A percentile compares a stretch with the other conserved stretches of the same genome.
These are phyloP conservation scores for Moricandia arvensis DNA, from an alignment of 345 rosid genomes.

Conservation along the genomic window DNA sequence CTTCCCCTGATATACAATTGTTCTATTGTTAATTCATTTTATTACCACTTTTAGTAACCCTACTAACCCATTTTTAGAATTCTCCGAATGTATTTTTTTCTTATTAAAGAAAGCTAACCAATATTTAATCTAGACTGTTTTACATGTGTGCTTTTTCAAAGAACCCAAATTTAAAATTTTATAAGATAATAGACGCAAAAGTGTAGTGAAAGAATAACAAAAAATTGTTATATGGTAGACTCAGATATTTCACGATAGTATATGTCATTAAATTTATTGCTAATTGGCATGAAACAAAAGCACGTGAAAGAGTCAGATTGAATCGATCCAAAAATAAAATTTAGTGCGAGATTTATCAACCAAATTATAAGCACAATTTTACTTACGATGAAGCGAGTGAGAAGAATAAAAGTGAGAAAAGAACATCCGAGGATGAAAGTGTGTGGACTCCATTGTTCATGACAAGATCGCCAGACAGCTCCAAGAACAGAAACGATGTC, in stretches of 20 bases:
- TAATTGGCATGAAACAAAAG: background rate
- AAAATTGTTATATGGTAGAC: no score
- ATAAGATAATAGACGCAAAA: no score
- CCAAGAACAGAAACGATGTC: conserved; percentile 69
- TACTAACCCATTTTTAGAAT: background rate
- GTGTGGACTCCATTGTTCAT: conserved; percentile 53
- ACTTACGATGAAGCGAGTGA: conserved; percentile 64
- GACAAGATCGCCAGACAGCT: conserved; percentile 65
- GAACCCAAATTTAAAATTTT: no score
- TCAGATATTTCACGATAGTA: no score
- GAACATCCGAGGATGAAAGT: conserved; percentile 26
- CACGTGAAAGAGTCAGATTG: background rate
- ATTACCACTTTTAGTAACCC: background rate
- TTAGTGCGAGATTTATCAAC: background rate
- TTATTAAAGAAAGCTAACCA: no score
- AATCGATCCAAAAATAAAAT: no score
- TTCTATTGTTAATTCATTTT: background rate
- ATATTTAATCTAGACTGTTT: no score
- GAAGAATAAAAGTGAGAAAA: conserved; percentile 46
- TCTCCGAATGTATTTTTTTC: background rate
- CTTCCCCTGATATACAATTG: conserved; percentile 51
- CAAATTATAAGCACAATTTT: background rate
- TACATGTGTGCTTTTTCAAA: no score
- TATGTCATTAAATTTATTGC: no score
- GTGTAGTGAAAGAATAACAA: no score